phyloP scores from a whole-genome alignment of 495 filamentous ascomycete species.

The Aspergillus nanangensis region DNA sequence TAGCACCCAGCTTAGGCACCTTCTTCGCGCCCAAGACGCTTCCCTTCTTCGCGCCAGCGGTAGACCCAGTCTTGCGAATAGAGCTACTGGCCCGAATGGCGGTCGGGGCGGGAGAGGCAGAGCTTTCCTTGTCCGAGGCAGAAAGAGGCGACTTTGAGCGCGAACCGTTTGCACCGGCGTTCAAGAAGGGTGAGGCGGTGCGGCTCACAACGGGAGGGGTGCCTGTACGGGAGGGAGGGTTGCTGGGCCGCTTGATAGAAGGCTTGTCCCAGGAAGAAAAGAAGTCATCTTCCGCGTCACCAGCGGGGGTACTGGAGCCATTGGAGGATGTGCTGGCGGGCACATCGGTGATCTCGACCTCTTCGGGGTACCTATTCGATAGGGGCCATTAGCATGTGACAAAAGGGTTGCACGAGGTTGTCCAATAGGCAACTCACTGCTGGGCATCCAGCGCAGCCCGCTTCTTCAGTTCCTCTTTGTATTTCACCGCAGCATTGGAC shows the following conservation, averaged over 20 bases:
- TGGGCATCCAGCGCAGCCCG: slow-evolving; percentile 74
- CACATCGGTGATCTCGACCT: slow-evolving; percentile 80
- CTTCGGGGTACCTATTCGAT: slow-evolving; percentile 66
- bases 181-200: slow-evolving; percentile 85
- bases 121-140: slow-evolving; percentile 47
- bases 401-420: no score
- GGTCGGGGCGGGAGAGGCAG: slow-evolving; percentile 42
- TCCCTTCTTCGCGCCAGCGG: slow-evolving; percentile 63
- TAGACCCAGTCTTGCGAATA: slow-evolving; percentile 64
- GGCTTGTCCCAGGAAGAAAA: slow-evolving; percentile 99
- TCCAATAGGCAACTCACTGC: no score
- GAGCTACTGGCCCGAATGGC: slow-evolving; percentile 72
- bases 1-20: slow-evolving; percentile 77
- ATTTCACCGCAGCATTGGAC: slow-evolving; percentile 85
- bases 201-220: slow-evolving; percentile 83
- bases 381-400: slow-evolving; percentile 15
- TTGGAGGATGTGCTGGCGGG: slow-evolving; percentile 54
- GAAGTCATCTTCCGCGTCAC: slow-evolving; percentile 86
- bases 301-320: slow-evolving; percentile 64
- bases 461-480: slow-evolving; percentile 90
- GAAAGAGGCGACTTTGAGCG: slow-evolving; percentile 80
- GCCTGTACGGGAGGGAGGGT: slow-evolving; percentile 84
- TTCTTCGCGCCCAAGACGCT: slow-evolving; percentile 91
- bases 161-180: slow-evolving; percentile 59
- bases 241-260: slow-evolving; percentile 91